Conservation (phyloP, 352 stramenopile genomes). For the Phytophthora lateralis region DNA sequence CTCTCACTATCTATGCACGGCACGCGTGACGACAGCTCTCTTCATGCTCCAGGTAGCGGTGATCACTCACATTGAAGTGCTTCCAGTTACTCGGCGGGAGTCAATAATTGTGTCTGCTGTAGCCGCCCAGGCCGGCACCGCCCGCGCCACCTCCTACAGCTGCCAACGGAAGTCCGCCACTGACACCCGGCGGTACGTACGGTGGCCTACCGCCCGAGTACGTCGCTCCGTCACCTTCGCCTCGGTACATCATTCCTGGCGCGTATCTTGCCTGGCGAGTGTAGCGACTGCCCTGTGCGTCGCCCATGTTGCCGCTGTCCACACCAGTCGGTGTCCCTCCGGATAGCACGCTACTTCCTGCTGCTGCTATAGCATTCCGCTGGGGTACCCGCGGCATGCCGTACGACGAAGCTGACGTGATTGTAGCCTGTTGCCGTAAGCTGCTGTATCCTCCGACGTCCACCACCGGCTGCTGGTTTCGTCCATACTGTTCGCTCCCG, state of each 20-base stretch:
- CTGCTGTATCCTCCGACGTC: slow-evolving; percentile 51
- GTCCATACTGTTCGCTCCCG: slow-evolving; percentile 48
- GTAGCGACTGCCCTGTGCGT: slow-evolving; percentile 73
- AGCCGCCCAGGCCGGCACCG: slow-evolving; percentile 50
- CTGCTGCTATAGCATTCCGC: slow-evolving; percentile 74
- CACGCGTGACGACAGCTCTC: slow-evolving; percentile 2
- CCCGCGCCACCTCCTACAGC: slow-evolving; percentile 52
- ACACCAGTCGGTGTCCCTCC: slow-evolving; percentile 61
- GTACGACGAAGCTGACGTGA: slow-evolving; percentile 35
- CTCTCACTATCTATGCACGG: slow-evolving; percentile 20
- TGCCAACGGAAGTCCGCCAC: slow-evolving; percentile 38
- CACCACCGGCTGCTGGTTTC: slow-evolving; percentile 57
- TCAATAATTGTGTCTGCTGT: slow-evolving; percentile 85
- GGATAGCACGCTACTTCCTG: slow-evolving; percentile 65
- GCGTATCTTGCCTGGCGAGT: slow-evolving; percentile 80
- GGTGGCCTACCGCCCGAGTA: slow-evolving; percentile 62
- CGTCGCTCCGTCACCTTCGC: slow-evolving; percentile 58
- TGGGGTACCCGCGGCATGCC: slow-evolving; percentile 51
- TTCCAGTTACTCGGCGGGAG: slow-evolving; percentile 18
- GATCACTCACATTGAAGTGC: slow-evolving; percentile 30
- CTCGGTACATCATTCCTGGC: slow-evolving; percentile 58
- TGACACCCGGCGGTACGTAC: slow-evolving; percentile 44
- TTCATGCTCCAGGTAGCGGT: slow-evolving; percentile 5
- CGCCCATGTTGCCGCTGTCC: slow-evolving; percentile 54
- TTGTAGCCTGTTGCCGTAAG: slow-evolving; percentile 37